Conservation (phyloP, 306 rosid genomes). For the Quercus cerris region DNA sequence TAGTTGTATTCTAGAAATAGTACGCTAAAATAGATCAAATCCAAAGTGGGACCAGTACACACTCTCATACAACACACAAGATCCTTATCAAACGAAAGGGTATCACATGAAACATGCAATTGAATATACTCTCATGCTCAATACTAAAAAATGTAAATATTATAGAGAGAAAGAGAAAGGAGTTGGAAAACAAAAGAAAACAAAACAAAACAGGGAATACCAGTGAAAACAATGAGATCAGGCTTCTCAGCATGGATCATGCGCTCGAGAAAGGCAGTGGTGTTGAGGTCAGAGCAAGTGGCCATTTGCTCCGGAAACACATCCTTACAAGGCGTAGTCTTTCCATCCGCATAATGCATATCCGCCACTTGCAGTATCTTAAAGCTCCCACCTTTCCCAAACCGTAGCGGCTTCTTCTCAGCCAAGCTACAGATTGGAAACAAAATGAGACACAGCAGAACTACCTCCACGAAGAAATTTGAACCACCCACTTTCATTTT, state of each 20-base stretch:
- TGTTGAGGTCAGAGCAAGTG: slow-evolving; percentile 85
- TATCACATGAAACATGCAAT: too few relatives aligned
- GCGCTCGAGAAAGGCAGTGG: slow-evolving; percentile 59
- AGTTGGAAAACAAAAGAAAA: background rate
- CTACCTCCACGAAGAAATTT: slow-evolving; percentile 2
- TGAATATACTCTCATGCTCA: too few relatives aligned
- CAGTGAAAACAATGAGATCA: slow-evolving; percentile 84
- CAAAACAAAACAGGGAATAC: slow-evolving; percentile 18
- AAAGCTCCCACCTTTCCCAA: slow-evolving; percentile 61
- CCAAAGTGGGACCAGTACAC: too few relatives aligned
- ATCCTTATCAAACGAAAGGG: too few relatives aligned
- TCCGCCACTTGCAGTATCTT: slow-evolving; percentile 96
- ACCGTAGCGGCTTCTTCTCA: slow-evolving; percentile 39
- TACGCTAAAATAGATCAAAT: too few relatives aligned
- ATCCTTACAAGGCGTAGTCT: slow-evolving; percentile 54
- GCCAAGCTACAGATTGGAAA: slow-evolving; percentile 32
- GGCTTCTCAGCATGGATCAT: slow-evolving; percentile 96
- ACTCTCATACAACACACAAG: too few relatives aligned
- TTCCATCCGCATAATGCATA: slow-evolving; percentile 86
- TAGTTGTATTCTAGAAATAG: too few relatives aligned
- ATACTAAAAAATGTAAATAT: too few relatives aligned
- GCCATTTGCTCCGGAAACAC: slow-evolving; percentile 54
- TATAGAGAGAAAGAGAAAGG: too few relatives aligned
- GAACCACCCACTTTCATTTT: background rate
- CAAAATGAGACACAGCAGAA: slow-evolving; percentile 4